These are phyloP conservation scores for Cadophora malorum DNA, from an alignment of 2,329 filamentous ascomycete species.

Conservation along the genomic window DNA sequence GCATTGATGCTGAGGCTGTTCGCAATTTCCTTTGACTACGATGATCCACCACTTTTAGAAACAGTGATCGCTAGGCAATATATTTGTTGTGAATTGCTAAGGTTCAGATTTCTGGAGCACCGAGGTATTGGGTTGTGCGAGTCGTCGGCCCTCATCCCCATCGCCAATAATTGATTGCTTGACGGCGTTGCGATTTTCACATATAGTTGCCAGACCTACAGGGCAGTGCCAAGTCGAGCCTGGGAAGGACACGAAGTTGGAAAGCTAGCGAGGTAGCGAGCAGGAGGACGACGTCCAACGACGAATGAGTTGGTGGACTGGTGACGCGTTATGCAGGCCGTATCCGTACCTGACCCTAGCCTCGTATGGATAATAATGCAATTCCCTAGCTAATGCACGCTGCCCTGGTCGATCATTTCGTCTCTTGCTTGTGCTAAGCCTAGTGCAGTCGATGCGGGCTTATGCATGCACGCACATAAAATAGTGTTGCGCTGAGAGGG, in stretches of 20 bases:
- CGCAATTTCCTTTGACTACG: slow-evolving; percentile 15
- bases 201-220: background rate
- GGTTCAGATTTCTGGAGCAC: slow-evolving; percentile 10
- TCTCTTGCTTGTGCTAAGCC: slow-evolving; percentile 16
- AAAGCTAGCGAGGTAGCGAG: background rate
- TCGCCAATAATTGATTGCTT: background rate
- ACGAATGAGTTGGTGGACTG: background rate
- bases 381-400: slow-evolving; percentile 11
- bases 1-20: slow-evolving; percentile 15
- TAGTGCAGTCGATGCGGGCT: slow-evolving; percentile 25
- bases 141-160: background rate
- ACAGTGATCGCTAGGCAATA: slow-evolving; percentile 6
- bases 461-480: slow-evolving; percentile 41
- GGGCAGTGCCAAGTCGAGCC: no score
- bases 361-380: slow-evolving; percentile 20
- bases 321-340: slow-evolving; percentile 21
- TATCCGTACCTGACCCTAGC: slow-evolving; percentile 14
- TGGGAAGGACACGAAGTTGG: background rate
- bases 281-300: background rate
- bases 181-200: slow-evolving; percentile 5
- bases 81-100: slow-evolving; percentile 7
- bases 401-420: slow-evolving; percentile 18
- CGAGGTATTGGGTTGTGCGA: slow-evolving; percentile 12
- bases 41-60: slow-evolving; percentile 4
- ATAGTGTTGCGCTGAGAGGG: slow-evolving; percentile 8